Evolutionary conservation across 164 flowering plant species (phyloP), one percentile per base, ranked within the genome.

Genomic region (Magnolia changhungtana): DNA sequence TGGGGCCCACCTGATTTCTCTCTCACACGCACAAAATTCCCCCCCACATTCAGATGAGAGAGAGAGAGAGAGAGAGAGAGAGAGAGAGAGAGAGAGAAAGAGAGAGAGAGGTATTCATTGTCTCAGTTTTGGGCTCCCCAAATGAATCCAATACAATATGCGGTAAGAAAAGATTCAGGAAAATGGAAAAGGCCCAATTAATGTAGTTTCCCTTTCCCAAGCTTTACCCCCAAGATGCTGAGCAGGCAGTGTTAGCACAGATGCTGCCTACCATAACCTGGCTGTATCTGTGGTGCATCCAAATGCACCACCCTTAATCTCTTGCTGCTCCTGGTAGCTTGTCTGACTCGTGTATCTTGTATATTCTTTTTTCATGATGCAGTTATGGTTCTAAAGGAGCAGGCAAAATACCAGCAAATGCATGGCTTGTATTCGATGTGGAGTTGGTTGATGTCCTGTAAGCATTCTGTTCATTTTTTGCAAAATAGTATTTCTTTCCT

Each of bases 391-490:
- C 79, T 50, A 55, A 81, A 76, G 88, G 92, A 73, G 88, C 84
- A 77, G 89, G 85, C 51, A 75, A 78, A 75, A 96, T 96, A 77
- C 99, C 99, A 3, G 87, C 88, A 8, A 92, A 94, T 52, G 76
- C 98, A 3, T 89, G 95, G 95, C 91, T 96, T 71, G 79, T 85
- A 63, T 96, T 96, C 77, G 98, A 96, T 75, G 98, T 96, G 72
- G 99, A 94, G 89, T 79, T 96, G 89, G 86, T 91, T 0, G 86
- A 79, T 61, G 99, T 91, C 69, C 72, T 70, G 7, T 83, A 58
- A 77, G 63, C n/a, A 23, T 74, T 67, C 18, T 16, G 3, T 13
- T 51, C 9, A 23, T 1, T 31, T 31, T 23, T 13, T 65, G 68
- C 24, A 10, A 16, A 29, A 24, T 68, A 14, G 61, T 19, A 37